Conservation (phyloP, 768 basidiomycete genomes). For the Xerocomus spinulosus region DNA sequence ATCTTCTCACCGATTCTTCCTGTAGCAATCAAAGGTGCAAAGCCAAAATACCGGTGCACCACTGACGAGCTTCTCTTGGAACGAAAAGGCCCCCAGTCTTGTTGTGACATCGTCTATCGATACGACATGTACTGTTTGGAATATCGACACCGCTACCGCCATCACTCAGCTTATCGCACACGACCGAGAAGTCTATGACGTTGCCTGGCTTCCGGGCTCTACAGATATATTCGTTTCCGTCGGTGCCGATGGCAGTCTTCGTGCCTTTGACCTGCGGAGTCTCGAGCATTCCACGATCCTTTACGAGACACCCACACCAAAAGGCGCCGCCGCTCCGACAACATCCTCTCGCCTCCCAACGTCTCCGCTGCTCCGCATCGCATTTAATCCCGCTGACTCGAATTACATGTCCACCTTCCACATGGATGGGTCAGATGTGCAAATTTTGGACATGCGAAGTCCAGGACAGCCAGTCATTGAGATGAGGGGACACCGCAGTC, state of each 20-base stretch:
- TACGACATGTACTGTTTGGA: slow-evolving; percentile 99
- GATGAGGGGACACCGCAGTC: slow-evolving; percentile 73
- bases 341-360: slow-evolving; percentile 66
- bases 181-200: slow-evolving; percentile 94
- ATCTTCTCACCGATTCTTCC: slow-evolving; percentile 8
- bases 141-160: slow-evolving; percentile 89
- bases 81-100: slow-evolving; percentile 82
- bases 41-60: slow-evolving; percentile 81
- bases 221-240: slow-evolving; percentile 98
- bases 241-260: slow-evolving; percentile 92
- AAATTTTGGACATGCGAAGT: slow-evolving; percentile 95
- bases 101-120: slow-evolving; percentile 98
- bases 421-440: slow-evolving; percentile 83
- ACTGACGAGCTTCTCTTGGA: slow-evolving; percentile 97
- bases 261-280: slow-evolving; percentile 94
- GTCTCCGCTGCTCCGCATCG: slow-evolving; percentile 79
- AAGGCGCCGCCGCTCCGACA: slow-evolving; percentile 58
- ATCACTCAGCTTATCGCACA: slow-evolving; percentile 97
- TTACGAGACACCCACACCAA: slow-evolving; percentile 87
- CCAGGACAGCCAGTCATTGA: slow-evolving; percentile 96
- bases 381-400: slow-evolving; percentile 86
- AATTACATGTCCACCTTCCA: slow-evolving; percentile 98
- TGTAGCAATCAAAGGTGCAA: slow-evolving; percentile 85
- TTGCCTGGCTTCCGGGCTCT: slow-evolving; percentile 95
- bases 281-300: slow-evolving; percentile 98